A percentile compares a stretch with the other conserved stretches of the same genome.
phyloP scores from a whole-genome alignment of 1,139 yeast genomes.

The Yamadazyma diospyri region DNA sequence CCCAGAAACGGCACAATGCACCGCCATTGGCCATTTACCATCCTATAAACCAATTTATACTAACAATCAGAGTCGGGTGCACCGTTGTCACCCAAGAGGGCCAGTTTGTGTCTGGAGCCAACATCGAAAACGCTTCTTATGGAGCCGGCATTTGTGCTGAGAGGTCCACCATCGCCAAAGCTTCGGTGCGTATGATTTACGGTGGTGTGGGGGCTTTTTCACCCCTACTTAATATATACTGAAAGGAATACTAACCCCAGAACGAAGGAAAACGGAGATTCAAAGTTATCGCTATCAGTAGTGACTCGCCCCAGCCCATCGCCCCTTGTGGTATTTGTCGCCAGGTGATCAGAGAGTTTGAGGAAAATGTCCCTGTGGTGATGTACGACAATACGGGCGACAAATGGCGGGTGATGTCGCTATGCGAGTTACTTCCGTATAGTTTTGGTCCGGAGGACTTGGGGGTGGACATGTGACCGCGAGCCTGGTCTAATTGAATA shows the following conservation, averaged over 20 bases:
- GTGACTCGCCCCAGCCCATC: constrained; percentile 58
- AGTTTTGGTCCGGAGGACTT: constrained; percentile 81
- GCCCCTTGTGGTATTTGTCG: constrained; percentile 96
- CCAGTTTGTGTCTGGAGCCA: constrained; percentile 64
- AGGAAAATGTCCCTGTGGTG: constrained; percentile 46
- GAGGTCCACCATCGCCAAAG: constrained; percentile 69
- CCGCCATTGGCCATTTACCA: too few species aligned
- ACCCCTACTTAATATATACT: not conserved
- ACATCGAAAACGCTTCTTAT: constrained; percentile 89
- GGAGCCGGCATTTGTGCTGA: constrained; percentile 93
- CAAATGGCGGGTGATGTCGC: constrained; percentile 27
- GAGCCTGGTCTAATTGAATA: too few species aligned
- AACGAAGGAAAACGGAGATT: constrained; percentile 45
- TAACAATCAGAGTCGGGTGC: constrained; percentile 69
- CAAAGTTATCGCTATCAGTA: constrained; percentile 67
- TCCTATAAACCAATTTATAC: too few species aligned
- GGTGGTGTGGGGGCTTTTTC: too few species aligned
- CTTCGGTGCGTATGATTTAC: constrained; percentile 44
- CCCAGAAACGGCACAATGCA: too few species aligned
- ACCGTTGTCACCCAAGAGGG: constrained; percentile 55
- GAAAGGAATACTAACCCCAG: constrained; percentile 13
- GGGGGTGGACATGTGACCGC: too few species aligned
- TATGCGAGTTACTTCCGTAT: constrained; percentile 70
- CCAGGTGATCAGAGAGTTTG: constrained; percentile 81
- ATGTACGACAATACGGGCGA: constrained; percentile 59